A percentile compares a stretch with the other conserved stretches of the same genome.
These are phyloP conservation scores for Kwoniella shivajii DNA, from an alignment of 1,284 basidiomycete species.

Conservation along the genomic window DNA sequence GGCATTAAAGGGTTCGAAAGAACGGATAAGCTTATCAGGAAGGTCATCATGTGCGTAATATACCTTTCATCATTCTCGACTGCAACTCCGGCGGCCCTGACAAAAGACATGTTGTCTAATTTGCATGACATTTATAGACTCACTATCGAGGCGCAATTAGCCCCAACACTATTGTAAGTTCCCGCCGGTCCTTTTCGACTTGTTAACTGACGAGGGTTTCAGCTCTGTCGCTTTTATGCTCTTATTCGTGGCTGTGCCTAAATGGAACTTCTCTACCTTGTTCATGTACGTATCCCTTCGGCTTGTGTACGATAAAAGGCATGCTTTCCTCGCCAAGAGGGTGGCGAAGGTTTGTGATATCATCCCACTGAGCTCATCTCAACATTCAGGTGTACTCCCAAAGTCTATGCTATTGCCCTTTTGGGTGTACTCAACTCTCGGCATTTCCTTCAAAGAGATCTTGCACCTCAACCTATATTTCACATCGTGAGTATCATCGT, in stretches of 20 bases:
- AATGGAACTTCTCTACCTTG: slow-evolving; percentile 8
- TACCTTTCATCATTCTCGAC: neutral
- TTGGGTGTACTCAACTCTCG: slow-evolving; percentile 11
- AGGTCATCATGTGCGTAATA: slow-evolving; percentile 6
- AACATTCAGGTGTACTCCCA: slow-evolving; percentile 7
- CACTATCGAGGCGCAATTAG: slow-evolving; percentile 12
- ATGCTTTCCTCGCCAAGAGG: no score
- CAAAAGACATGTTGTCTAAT: no score
- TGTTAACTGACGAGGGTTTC: neutral
- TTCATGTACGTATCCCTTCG: slow-evolving; percentile 10
- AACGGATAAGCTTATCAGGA: slow-evolving; percentile 9
- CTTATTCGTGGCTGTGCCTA: neutral
- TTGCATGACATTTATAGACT: slow-evolving; percentile 4
- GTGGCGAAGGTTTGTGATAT: no score
- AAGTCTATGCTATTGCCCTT: slow-evolving; percentile 12
- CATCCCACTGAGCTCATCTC: neutral
- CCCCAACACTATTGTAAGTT: slow-evolving; percentile 14
- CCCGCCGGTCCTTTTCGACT: neutral
- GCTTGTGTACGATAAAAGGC: neutral
- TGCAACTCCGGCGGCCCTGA: no score
- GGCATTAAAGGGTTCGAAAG: slow-evolving; percentile 3
- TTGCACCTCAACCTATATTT: neutral
- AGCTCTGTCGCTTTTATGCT: slow-evolving; percentile 9
- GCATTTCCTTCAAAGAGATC: slow-evolving; percentile 4
- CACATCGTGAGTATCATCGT: neutral